Conservation (phyloP, 331 rosid genomes). For the Spiraea crenata region DNA sequence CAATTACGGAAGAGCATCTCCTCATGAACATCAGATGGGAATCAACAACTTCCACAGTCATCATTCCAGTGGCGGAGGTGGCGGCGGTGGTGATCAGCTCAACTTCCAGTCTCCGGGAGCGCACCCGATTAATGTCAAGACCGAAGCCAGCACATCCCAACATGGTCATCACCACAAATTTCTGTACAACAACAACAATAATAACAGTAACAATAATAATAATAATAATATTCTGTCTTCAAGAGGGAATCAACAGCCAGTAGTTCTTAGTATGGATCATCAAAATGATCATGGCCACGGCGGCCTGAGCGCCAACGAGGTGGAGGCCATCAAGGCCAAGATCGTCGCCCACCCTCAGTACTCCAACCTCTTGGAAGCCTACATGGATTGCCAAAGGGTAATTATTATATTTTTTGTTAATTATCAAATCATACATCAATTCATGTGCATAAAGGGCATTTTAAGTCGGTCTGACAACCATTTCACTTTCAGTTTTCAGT, state of each 20-base stretch:
- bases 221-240: constrained; percentile 31
- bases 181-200: constrained; percentile 28
- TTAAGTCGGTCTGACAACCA: no score
- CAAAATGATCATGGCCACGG: constrained; percentile 36
- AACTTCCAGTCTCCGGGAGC: constrained; percentile 43
- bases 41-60: constrained; percentile 51
- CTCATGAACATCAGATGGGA: constrained; percentile 37
- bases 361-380: constrained; percentile 85
- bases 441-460: no score
- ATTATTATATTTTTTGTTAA: not conserved
- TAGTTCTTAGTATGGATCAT: constrained; percentile 21
- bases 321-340: constrained; percentile 81
- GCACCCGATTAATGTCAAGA: constrained; percentile 55
- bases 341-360: constrained; percentile 93
- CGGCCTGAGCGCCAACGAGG: constrained; percentile 39
- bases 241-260: constrained; percentile 35
- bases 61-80: constrained; percentile 56
- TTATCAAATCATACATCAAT: not conserved
- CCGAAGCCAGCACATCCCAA: constrained; percentile 65
- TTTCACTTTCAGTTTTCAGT: no score
- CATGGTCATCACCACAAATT: constrained; percentile 57
- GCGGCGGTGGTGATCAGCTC: constrained; percentile 20
- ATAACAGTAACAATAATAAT: not conserved
- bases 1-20: constrained; percentile 44
- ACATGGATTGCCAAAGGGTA: constrained; percentile 98